Percentiles rank a stretch among this genome's conserved stretches.
Conservation (phyloP, 148 eudicot genomes). For the Tetragonia tetragonoides region DNA sequence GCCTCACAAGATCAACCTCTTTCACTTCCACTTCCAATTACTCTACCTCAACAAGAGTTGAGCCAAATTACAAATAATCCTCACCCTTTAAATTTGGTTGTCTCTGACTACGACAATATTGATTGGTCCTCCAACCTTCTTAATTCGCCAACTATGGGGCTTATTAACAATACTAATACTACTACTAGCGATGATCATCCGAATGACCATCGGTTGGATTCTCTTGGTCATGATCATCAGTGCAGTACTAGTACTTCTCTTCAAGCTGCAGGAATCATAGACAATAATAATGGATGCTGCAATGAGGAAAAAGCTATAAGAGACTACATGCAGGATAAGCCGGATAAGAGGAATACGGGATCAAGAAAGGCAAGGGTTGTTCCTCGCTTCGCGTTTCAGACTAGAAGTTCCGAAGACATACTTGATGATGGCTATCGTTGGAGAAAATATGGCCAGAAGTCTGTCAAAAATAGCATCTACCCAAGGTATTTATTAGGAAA, state of each 20-base stretch:
- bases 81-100: background rate
- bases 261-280: background rate
- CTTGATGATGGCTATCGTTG: conserved; percentile 77
- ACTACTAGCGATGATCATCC: background rate
- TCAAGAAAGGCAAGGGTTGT: conserved; percentile 19
- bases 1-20: background rate
- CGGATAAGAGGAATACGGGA: conserved; percentile 10
- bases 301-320: conserved; percentile 4
- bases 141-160: conserved; percentile 20
- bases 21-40: background rate
- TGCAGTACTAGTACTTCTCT: background rate
- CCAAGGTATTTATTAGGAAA: conserved; percentile 43
- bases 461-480: conserved; percentile 54
- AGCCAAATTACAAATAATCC: background rate
- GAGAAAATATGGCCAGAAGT: conserved; percentile 75
- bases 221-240: conserved; percentile 11
- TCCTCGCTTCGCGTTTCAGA: conserved; percentile 49
- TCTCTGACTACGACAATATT: conserved; percentile 5
- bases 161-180: conserved; percentile 1
- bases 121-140: conserved; percentile 32
- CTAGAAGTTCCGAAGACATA: conserved; percentile 59
- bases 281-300: too few species aligned
- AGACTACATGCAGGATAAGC: conserved; percentile 5
- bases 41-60: background rate
- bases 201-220: background rate